Base-by-base conservation (phyloP, 2,329 filamentous ascomycete genomes). In the Blumeriella jaapii region DNA sequence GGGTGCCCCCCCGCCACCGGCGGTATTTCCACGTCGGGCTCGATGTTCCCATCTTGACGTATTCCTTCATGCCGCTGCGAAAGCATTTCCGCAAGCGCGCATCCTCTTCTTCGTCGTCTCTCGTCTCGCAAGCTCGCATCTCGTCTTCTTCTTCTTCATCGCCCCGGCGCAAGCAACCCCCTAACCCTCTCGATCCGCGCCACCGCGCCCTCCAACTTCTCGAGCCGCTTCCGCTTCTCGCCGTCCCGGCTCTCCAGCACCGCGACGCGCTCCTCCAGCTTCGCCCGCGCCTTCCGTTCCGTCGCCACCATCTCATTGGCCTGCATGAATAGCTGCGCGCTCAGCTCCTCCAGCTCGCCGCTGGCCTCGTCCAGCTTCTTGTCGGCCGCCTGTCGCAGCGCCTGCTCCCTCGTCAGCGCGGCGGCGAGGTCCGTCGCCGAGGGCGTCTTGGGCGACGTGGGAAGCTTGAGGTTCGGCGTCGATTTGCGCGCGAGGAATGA, bases 221-320 rank as follows among this genome's bases (percentile, higher is more conserved):
- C 82, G 44, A 91, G 54, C 32, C 83, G 61, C 38, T 64, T 66
- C 49, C 68, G 65, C 64, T 85, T 84, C 46, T 86, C 81, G 30
- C 55, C 59, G 40, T 89, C 83, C 41, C 82, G 64, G 49, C 66
- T 61, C 60, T 87, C 82, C 14, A 91, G 59, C 50, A 76, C 64
- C 39, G 64, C 69, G 6, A 91, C 69, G 24, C 80, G 63, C 55
- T 80, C 74, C 60, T 86, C 80, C 15, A 91, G 65, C 51, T 68
- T 71, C 5, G 79, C 80, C 39, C 81, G 63, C 20, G 78, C 79
- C 38, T 74, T 69, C 27, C 83, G 64, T 63, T 91, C 83, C 12
- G 69, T 65, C 2, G 83, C 82, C 13, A 91, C 83, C 83, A 91
- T 91, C 60, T 86, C 76, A 56, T 91, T 91, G 33, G 83, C 83